These are phyloP conservation scores for Persicaria maculosa DNA, from an alignment of 148 eudicot genomes.

Conservation along the genomic window DNA sequence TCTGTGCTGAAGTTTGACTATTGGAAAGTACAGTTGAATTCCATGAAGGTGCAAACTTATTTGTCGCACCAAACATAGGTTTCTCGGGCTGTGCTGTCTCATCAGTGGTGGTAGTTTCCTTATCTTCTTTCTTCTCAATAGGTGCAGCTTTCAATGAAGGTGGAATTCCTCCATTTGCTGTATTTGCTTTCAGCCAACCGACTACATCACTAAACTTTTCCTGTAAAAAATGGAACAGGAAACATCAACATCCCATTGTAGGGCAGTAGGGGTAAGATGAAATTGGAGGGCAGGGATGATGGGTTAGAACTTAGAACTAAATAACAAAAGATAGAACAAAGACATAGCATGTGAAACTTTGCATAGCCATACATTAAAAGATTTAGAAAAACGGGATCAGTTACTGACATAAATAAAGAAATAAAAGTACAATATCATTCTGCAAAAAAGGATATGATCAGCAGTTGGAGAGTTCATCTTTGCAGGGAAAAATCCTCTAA, in stretches of 20 bases:
- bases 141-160: constrained; percentile 31
- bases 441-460: neutral
- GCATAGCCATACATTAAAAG: no score
- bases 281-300: neutral
- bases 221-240: constrained; percentile 26
- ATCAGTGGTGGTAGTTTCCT: neutral
- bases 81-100: constrained; percentile 20
- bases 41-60: constrained; percentile 28
- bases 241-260: neutral
- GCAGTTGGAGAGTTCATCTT: neutral
- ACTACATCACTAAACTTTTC: constrained; percentile 79
- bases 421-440: neutral
- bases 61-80: constrained; percentile 24
- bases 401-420: no score
- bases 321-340: neutral
- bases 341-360: no score
- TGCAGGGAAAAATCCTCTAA: no score
- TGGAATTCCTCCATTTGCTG: constrained; percentile 36
- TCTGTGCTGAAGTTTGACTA: constrained; percentile 15
- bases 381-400: neutral
- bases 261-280: neutral
- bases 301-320: neutral
- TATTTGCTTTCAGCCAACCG: constrained; percentile 69
- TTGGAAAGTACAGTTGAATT: constrained; percentile 32
- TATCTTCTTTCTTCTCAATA: constrained; percentile 24